Percentiles rank a stretch among this genome's conserved stretches.
phyloP scores from a whole-genome alignment of 2,329 filamentous ascomycete genomes.

The Hirsutella rhossiliensis region DNA sequence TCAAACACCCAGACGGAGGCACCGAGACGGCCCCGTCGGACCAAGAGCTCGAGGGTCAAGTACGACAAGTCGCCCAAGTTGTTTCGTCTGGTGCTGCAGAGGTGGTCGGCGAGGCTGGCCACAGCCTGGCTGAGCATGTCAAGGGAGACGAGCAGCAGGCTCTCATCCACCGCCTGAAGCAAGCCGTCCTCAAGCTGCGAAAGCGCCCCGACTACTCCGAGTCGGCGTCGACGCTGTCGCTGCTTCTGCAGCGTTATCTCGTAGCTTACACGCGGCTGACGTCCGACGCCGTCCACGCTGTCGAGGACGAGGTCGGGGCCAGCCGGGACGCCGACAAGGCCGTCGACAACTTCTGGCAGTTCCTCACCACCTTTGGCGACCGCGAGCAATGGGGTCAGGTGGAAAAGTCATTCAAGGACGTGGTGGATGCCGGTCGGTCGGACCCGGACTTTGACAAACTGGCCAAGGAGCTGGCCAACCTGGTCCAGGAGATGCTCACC shows the following conservation, averaged over 20 bases:
- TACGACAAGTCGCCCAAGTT: conserved; percentile 39
- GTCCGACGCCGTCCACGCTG: conserved; percentile 51
- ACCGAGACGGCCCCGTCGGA: conserved; percentile 33
- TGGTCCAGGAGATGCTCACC: conserved; percentile 69
- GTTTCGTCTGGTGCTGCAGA: conserved; percentile 41
- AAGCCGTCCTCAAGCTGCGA: conserved; percentile 61
- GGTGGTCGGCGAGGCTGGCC: conserved; percentile 45
- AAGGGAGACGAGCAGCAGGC: conserved; percentile 61
- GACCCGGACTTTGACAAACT: conserved; percentile 77
- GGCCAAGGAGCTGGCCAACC: conserved; percentile 58
- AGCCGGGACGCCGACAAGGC: conserved; percentile 68
- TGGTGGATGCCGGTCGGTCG: conserved; percentile 61
- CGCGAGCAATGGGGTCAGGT: conserved; percentile 62
- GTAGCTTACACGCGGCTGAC: conserved; percentile 63
- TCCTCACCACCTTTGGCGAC: conserved; percentile 72
- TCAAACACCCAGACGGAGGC: conserved; percentile 26
- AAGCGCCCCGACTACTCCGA: conserved; percentile 73
- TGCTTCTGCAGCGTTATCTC: conserved; percentile 68
- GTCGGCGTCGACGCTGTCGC: conserved; percentile 67
- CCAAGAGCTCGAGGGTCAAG: conserved; percentile 50
- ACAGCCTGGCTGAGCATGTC: conserved; percentile 64
- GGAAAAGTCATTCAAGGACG: conserved; percentile 52
- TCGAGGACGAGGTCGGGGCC: conserved; percentile 58
- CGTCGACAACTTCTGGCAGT: conserved; percentile 66
- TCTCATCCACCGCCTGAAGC: conserved; percentile 63